A percentile compares a stretch with the other conserved stretches of the same genome.
These are phyloP conservation scores for Bocquillonia castaneifolia DNA, from an alignment of 441 rosid genomes.

Conservation along the genomic window DNA sequence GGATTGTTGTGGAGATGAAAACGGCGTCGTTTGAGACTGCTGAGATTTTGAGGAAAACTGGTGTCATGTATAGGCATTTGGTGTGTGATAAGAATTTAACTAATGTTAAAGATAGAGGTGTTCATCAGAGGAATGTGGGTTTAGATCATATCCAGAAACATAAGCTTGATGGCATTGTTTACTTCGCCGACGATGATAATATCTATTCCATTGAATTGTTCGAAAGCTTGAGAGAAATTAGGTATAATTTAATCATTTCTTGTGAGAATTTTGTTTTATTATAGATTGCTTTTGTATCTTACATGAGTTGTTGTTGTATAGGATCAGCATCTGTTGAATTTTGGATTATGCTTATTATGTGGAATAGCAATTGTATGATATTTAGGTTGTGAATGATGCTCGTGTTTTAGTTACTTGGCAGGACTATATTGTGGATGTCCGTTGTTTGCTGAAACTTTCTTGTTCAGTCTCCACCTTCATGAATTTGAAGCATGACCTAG, in stretches of 20 bases:
- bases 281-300: background rate
- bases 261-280: background rate
- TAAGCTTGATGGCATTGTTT: conserved; percentile 78
- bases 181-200: conserved; percentile 93
- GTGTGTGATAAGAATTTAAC: conserved; percentile 51
- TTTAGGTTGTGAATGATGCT: background rate
- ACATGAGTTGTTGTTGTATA: background rate
- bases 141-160: conserved; percentile 80
- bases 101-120: conserved; percentile 70
- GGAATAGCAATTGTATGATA: background rate
- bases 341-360: background rate
- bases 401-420: background rate
- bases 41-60: conserved; percentile 72
- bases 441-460: too few species aligned
- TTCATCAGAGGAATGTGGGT: conserved; percentile 76
- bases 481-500: background rate
- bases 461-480: too few species aligned
- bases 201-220: conserved; percentile 73
- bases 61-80: conserved; percentile 87
- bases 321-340: background rate
- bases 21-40: conserved; percentile 76
- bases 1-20: conserved; percentile 85
- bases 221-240: conserved; percentile 59
- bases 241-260: conserved; percentile 33
- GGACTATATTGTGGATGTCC: background rate